These are phyloP conservation scores for Pugionium dolabratum DNA, from an alignment of 345 rosid species.

Conservation along the genomic window DNA sequence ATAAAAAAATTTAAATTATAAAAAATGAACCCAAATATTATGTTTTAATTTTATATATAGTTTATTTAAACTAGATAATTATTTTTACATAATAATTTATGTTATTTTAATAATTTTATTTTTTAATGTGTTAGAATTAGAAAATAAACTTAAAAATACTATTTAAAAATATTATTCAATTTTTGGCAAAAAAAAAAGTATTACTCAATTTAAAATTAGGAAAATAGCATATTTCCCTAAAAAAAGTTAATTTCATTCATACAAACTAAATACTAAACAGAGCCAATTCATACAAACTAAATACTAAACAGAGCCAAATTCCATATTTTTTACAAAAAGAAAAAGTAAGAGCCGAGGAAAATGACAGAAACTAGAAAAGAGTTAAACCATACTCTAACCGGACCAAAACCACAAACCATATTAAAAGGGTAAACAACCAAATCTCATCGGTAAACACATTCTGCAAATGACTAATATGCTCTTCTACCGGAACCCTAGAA, in stretches of 20 bases:
- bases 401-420: constrained; percentile 21
- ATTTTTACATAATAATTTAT: too few relatives aligned
- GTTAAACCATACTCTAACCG: background rate
- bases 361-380: constrained; percentile 42
- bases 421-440: constrained; percentile 4
- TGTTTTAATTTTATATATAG: too few relatives aligned
- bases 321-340: constrained; percentile 5
- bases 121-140: too few relatives aligned
- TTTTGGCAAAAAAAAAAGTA: too few relatives aligned
- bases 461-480: constrained; percentile 1
- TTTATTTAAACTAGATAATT: too few relatives aligned
- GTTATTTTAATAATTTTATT: too few relatives aligned
- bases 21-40: too few relatives aligned
- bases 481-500: constrained; percentile 20
- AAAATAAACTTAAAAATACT: too few relatives aligned
- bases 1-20: too few relatives aligned
- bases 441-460: constrained; percentile 11
- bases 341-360: constrained; percentile 28
- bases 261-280: constrained; percentile 40
- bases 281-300: constrained; percentile 22
- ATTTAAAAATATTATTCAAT: too few relatives aligned
- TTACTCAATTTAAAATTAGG: too few relatives aligned
- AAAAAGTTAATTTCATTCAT: background rate
- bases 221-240: too few relatives aligned
- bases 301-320: constrained; percentile 41